A percentile compares a stretch with the other conserved stretches of the same genome.
Conservation (phyloP, 805 yeast species). For the Myxozyma melibiosi region DNA sequence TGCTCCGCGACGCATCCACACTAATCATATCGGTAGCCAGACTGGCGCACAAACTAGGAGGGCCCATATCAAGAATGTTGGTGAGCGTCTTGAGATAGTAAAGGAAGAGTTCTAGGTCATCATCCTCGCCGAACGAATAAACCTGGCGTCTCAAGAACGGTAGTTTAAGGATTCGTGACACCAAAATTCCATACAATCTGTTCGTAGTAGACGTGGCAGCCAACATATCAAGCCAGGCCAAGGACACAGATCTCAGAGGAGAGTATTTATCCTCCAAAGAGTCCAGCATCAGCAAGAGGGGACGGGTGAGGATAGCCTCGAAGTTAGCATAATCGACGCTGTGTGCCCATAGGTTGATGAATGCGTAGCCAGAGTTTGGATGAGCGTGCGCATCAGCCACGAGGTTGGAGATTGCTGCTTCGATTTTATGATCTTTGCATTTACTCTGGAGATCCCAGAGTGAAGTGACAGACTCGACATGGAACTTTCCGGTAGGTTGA, state of each 20-base stretch:
- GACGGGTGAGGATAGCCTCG: conserved; percentile 57
- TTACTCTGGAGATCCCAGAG: conserved; percentile 62
- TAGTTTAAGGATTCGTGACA: conserved; percentile 55
- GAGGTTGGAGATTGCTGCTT: conserved; percentile 68
- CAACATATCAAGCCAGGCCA: conserved; percentile 33
- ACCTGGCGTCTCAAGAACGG: conserved; percentile 41
- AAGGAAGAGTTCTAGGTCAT: conserved; percentile 64
- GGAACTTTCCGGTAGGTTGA: conserved; percentile 56
- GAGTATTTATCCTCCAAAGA: conserved; percentile 52
- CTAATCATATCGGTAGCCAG: conserved; percentile 59
- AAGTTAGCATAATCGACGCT: conserved; percentile 52
- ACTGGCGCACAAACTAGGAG: conserved; percentile 46
- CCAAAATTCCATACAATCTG: conserved; percentile 60
- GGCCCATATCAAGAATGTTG: conserved; percentile 54
- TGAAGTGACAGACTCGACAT: conserved; percentile 69
- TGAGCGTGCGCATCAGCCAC: conserved; percentile 48
- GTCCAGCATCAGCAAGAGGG: conserved; percentile 70
- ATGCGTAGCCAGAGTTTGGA: conserved; percentile 53
- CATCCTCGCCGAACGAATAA: conserved; percentile 45
- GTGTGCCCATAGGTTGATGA: conserved; percentile 75
- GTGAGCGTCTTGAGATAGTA: conserved; percentile 61
- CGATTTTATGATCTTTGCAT: conserved; percentile 58
- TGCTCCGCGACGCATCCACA: conserved; percentile 33
- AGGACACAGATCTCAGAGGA: conserved; percentile 38
- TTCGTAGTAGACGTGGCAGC: conserved; percentile 44